Base-by-base conservation (phyloP, 75 land plant species). In the Sequoia sempervirens region DNA sequence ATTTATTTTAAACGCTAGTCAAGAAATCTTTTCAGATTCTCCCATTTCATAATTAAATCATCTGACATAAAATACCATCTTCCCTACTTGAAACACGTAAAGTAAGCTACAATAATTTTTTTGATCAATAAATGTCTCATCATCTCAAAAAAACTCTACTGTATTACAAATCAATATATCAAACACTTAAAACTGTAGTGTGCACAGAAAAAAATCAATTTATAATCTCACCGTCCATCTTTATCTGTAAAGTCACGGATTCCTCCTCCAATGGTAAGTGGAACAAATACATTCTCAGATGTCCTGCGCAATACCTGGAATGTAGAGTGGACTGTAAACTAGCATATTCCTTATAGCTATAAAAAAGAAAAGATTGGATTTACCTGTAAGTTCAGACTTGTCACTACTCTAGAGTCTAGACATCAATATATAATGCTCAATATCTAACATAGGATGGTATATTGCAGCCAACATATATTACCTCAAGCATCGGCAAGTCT, bases 401-500 rank as follows among this genome's bases (percentile, higher is more conserved):
- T 83, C 23, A 18, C 18, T 15, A 41, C 26, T 84, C 1, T 46
- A 46, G 50, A 76, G 28, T 43, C 80, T 76, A 43, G n/a, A 43
- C 10, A 2, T 76, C 0, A 11, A 18, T 50, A 28, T 81, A 43
- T 20, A 81, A 81, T 8, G 40, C 36, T 79, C 26, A 66, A 80
- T 15, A n/a, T 41, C 52, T 45, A 45, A 40, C 41, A 78, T 26
- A 78, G 30, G 13, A 81, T 64, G 34, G 26, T 18, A 28, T 34
- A 54, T 34, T 52, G 82, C 82, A 81, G 47, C 3, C 54, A 38
- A 53, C 30, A 30, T 36, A 23, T 85, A 84, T 64, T 76, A 98
- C 99, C 99, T 98, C 89, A 85, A 98, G 84, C 99, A 98, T 98
- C 45, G 99, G 99, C 88, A 98, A 87, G 84, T 98, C 99, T 18